phyloP scores from a whole-genome alignment of 257 asterid species.

The Lycium barbarum region DNA sequence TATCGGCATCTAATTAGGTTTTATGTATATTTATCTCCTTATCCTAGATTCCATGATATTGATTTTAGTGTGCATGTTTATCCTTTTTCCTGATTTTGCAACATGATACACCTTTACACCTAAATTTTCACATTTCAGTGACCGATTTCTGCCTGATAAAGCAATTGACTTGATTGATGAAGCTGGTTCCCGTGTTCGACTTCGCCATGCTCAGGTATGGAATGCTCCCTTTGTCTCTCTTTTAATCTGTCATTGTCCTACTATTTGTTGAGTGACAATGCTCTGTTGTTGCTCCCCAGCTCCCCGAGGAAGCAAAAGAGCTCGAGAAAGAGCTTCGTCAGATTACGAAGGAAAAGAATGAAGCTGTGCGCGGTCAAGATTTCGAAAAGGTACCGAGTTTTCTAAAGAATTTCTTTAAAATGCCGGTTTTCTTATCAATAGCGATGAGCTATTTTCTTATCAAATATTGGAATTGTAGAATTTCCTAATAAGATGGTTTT shows the following conservation, averaged over 20 bases:
- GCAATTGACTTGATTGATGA: conserved; percentile 98
- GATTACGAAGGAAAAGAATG: conserved; percentile 95
- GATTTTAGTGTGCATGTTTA: neutral
- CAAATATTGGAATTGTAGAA: neutral
- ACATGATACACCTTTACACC: conserved; percentile 33
- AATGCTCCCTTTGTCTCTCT: conserved; percentile 29
- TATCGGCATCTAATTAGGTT: conserved; percentile 9
- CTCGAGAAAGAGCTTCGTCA: conserved; percentile 97
- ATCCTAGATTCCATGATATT: neutral
- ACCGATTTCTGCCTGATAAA: conserved; percentile 97
- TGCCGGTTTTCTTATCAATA: neutral
- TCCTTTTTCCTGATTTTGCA: neutral
- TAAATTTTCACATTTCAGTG: conserved; percentile 59
- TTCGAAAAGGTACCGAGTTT: conserved; percentile 76
- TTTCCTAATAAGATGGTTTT: neutral
- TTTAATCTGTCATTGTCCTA: conserved; percentile 9
- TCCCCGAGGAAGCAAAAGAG: conserved; percentile 98
- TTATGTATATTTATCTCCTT: neutral
- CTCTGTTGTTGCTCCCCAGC: conserved; percentile 52
- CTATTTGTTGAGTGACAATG: conserved; percentile 25
- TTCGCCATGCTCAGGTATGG: conserved; percentile 94
- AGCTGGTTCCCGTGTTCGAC: conserved; percentile 99
- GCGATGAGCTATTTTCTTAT: neutral
- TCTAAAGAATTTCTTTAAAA: conserved; percentile 14
- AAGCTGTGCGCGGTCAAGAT: conserved; percentile 93